Evolutionary conservation across 169 alveolate genomes (phyloP).

Genomic region (Eimeria sp.): DNA sequence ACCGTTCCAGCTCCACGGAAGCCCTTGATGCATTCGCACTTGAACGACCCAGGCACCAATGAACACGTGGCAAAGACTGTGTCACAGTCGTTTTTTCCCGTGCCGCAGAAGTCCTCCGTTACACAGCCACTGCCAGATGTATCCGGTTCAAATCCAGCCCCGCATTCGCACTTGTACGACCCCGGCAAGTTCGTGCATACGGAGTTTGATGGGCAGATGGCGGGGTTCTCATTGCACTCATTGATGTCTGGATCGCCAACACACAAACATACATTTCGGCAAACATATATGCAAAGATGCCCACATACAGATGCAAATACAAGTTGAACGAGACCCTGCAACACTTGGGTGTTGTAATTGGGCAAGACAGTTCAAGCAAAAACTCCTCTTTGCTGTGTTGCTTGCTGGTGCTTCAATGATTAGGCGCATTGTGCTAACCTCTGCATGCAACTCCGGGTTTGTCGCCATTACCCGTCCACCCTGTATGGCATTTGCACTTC

Average conservation of each 20-base stretch:
- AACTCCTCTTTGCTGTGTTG: neutral
- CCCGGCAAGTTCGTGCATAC: conserved; percentile 81
- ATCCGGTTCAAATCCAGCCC: conserved; percentile 72
- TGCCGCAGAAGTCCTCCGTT: conserved; percentile 63
- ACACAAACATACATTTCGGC: neutral
- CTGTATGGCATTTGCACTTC: conserved; percentile 68
- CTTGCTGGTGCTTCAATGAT: neutral
- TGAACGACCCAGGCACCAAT: conserved; percentile 67
- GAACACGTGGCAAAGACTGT: conserved; percentile 71
- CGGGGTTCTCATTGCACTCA: conserved; percentile 76
- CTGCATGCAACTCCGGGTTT: conserved; percentile 75
- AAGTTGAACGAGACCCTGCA: neutral
- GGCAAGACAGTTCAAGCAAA: neutral
- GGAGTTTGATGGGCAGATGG: conserved; percentile 72
- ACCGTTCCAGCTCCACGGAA: conserved; percentile 78
- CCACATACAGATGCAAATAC: neutral
- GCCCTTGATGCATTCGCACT: conserved; percentile 79
- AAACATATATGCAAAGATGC: neutral
- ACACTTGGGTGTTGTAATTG: neutral
- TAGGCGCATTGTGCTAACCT: conserved; percentile 3
- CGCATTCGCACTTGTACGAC: conserved; percentile 79
- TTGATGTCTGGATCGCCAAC: conserved; percentile 56
- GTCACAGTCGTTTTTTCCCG: conserved; percentile 76
- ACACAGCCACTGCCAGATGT: conserved; percentile 58
- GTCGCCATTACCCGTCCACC: conserved; percentile 80